Base-by-base conservation (phyloP, 768 basidiomycete genomes). In the Galerina sulciceps region DNA sequence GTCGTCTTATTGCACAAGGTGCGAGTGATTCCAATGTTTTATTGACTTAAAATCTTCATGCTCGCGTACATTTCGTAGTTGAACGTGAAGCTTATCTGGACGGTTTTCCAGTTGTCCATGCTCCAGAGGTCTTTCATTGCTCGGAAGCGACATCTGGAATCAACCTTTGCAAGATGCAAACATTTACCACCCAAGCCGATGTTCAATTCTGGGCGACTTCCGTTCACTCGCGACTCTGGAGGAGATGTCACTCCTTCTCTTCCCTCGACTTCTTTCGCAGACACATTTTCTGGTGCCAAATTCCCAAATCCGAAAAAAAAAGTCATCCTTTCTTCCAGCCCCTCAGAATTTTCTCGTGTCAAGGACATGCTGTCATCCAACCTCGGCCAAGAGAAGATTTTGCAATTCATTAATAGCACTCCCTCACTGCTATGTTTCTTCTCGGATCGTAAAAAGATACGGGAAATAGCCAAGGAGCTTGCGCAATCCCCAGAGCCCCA, bases 31-130 rank as follows among this genome's bases (percentile, higher is more conserved):
- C 3, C 31, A 4, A 14, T 14, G 6, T 23, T 43, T 44, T 23
- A 42, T 41, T 45, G 18, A 3, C 22, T 18, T 11, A 23, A 23
- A 23, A 50, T 15, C 34, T 23, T 55, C 53, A 51, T 60, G 53
- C 55, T 43, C 53, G 11, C 23, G 44, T 49, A 43, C 47, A 42
- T 53, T 35, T 56, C 26, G 38, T 40, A 23, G 20, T 58, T 49
- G 53, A 47, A 38, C 20, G 40, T 40, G 22, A 54, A 48, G 57
- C 40, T 53, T 49, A 41, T 17, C 63, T 72, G 72, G 67, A 71
- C 66, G 51, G 60, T 67, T 60, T 37, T 63, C 80, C 79, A 80
- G 78, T 81, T 85, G 86, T 86, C 84, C 84, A 90, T 90, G 88
- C 87, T 86, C 75, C 85, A 82, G 84, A 83, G 82, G 76, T 80